Evolutionary conservation across 2,329 filamentous ascomycete species (phyloP).

Genomic region (Fusarium pseudograminearum): DNA sequence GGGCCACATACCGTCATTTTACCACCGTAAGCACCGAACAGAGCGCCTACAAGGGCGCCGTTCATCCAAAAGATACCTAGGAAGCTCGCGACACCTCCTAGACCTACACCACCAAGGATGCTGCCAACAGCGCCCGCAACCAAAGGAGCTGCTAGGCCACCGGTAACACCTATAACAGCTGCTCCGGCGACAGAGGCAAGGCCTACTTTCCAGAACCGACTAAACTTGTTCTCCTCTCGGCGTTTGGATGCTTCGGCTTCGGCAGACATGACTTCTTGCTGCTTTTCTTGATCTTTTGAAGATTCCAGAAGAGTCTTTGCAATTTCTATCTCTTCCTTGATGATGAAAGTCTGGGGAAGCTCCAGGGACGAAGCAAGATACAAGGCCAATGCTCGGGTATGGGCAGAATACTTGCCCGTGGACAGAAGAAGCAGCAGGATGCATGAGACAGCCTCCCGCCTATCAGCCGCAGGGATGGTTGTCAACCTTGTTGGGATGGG

Average conservation of each 20-base stretch:
- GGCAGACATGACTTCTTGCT: constrained; percentile 70
- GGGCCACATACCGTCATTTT: constrained; percentile 67
- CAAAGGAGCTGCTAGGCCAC: constrained; percentile 88
- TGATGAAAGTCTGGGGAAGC: constrained; percentile 71
- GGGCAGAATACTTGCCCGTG: constrained; percentile 78
- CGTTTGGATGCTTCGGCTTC: constrained; percentile 82
- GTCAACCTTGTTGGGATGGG: constrained; percentile 66
- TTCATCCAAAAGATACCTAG: constrained; percentile 89
- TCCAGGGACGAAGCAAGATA: constrained; percentile 75
- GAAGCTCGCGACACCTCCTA: constrained; percentile 88
- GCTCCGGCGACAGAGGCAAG: constrained; percentile 90
- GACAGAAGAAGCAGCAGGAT: constrained; percentile 77
- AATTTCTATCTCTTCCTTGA: constrained; percentile 79
- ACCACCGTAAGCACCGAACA: constrained; percentile 91
- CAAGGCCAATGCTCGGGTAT: constrained; percentile 76
- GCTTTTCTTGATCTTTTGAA: constrained; percentile 58
- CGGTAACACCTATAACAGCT: constrained; percentile 89
- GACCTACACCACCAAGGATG: constrained; percentile 84
- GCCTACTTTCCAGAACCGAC: constrained; percentile 89
- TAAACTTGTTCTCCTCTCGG: constrained; percentile 75
- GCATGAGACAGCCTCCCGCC: constrained; percentile 75
- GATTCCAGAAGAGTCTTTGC: constrained; percentile 80
- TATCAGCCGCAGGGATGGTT: constrained; percentile 68
- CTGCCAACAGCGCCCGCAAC: constrained; percentile 88
- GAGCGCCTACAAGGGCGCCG: constrained; percentile 82